These are phyloP conservation scores for Diutina scorzettiae DNA, from an alignment of 1,139 yeast genomes.

Conservation along the genomic window DNA sequence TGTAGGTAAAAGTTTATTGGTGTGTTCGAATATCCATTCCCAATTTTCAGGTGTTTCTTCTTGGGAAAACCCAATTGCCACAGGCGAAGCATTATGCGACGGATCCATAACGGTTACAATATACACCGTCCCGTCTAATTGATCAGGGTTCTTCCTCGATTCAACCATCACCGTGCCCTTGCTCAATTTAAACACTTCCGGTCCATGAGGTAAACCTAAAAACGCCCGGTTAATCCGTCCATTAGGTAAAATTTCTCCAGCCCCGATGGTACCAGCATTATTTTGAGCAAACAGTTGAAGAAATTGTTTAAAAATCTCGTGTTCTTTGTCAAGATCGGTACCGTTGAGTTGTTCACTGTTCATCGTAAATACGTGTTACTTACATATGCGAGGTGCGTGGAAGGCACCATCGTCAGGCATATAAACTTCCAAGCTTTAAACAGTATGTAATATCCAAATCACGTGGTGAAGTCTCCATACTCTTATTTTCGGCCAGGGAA, in stretches of 20 bases:
- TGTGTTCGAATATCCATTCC: not conserved
- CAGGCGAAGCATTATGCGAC: not conserved
- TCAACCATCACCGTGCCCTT: not conserved
- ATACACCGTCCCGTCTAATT: not conserved
- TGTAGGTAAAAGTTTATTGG: not conserved
- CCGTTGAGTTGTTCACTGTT: not conserved
- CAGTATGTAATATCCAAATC: too few species aligned
- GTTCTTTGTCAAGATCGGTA: not conserved
- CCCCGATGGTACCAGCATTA: not conserved
- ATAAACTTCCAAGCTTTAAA: too few species aligned
- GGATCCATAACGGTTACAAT: not conserved
- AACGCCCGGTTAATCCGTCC: not conserved
- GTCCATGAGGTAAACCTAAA: not conserved
- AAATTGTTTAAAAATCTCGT: not conserved
- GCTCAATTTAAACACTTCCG: not conserved
- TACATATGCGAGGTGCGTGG: not conserved
- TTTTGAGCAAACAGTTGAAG: not conserved
- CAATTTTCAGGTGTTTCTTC: slow-evolving; percentile 1
- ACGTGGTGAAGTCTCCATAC: too few species aligned
- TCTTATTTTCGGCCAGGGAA: too few species aligned
- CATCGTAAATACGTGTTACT: not conserved
- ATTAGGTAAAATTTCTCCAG: not conserved
- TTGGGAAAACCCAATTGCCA: not conserved
- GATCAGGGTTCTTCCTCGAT: not conserved
- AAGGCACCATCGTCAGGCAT: too few species aligned